Conservation (phyloP, 208 protist species). For the Trypanosoma boissoni region DNA sequence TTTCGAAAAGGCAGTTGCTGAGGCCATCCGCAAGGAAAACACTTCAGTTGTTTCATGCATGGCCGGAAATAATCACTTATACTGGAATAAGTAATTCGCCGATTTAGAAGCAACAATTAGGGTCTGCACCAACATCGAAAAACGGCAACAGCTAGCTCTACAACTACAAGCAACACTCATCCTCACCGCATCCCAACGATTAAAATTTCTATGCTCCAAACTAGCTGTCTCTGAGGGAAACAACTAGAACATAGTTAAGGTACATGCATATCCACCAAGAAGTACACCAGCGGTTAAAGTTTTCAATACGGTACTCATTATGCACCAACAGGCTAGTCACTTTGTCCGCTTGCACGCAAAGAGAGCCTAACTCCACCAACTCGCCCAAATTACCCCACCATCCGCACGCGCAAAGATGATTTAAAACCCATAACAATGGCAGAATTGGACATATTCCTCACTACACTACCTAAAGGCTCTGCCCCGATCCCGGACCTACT, state of each 20-base stretch:
- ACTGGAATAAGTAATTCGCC: neutral
- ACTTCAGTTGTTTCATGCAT: neutral
- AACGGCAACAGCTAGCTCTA: neutral
- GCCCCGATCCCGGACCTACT: neutral
- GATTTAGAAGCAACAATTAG: neutral
- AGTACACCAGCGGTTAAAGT: neutral
- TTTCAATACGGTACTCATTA: neutral
- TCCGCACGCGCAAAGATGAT: neutral
- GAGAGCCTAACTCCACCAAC: neutral
- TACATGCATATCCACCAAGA: neutral
- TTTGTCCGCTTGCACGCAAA: neutral
- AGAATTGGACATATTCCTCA: constrained; percentile 1
- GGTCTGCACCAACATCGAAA: neutral
- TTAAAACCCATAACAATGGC: neutral
- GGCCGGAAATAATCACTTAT: neutral
- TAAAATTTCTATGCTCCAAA: neutral
- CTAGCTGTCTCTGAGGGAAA: neutral
- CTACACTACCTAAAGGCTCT: neutral
- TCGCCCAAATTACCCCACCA: neutral
- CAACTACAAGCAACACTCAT: neutral
- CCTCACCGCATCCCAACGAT: neutral
- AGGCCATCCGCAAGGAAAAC: neutral
- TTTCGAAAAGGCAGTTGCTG: neutral
- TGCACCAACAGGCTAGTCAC: neutral
- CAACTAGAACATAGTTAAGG: neutral